Evolutionary conservation across 441 rosid species (phyloP).

Genomic region (Croton laevigatus): DNA sequence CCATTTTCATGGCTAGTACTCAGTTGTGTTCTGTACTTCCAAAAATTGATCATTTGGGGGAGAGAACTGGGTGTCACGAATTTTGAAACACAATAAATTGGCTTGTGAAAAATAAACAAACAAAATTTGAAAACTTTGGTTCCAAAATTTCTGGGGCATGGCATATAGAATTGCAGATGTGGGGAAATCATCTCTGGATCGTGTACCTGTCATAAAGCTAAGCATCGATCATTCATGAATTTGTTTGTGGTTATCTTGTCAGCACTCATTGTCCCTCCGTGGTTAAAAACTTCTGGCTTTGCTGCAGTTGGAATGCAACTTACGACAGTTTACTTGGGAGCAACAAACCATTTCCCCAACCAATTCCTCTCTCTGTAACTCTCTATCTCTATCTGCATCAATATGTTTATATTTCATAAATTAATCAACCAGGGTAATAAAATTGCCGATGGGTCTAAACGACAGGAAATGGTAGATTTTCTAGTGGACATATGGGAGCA

Average conservation of each 20-base stretch:
- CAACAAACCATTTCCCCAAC: slow-evolving; percentile 59
- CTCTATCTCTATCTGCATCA: slow-evolving; percentile 1
- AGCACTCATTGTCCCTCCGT: slow-evolving; percentile 36
- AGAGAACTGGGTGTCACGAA: too few relatives aligned
- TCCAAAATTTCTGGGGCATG: too few relatives aligned
- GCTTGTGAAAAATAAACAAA: too few relatives aligned
- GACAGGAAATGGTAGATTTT: slow-evolving; percentile 93
- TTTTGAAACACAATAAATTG: too few relatives aligned
- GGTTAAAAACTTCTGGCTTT: slow-evolving; percentile 45
- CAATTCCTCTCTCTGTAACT: slow-evolving; percentile 64
- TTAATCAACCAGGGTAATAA: background rate
- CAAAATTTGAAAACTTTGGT: too few relatives aligned
- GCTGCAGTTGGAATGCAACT: slow-evolving; percentile 76
- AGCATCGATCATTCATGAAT: slow-evolving; percentile 22
- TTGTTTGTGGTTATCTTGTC: slow-evolving; percentile 32
- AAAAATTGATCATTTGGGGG: background rate
- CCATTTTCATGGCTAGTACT: background rate
- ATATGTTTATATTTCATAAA: background rate
- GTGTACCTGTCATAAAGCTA: background rate
- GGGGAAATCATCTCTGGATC: slow-evolving; percentile 3
- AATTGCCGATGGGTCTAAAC: slow-evolving; percentile 9
- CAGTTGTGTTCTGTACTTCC: background rate
- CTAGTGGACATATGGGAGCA: slow-evolving; percentile 91
- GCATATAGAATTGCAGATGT: too few relatives aligned
- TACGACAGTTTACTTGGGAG: slow-evolving; percentile 62